Base-by-base conservation (phyloP, 257 asterid species). In the Mentha longifolia region DNA sequence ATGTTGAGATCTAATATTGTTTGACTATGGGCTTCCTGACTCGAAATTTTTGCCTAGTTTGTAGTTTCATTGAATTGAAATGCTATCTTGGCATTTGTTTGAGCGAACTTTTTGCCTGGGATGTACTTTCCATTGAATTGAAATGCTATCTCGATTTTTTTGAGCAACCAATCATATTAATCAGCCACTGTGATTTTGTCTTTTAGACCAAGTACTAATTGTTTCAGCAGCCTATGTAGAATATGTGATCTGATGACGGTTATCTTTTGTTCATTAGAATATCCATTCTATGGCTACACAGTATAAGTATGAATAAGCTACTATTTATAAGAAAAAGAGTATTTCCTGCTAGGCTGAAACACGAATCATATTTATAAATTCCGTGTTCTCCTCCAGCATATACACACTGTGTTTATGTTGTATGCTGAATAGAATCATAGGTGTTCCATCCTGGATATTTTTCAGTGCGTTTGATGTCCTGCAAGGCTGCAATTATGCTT, bases 241-340 rank as follows among this genome's bases (percentile, higher is more conserved):
- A n/a, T 19, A 25, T 64, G 54, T 20, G 31, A 42, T 70, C 43
- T 33, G 72, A 7, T 50, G 16, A 58, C 61, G 72, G 51, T 59
- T 60, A 25, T 22, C 31, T 65, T 71, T 77, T 65, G 52, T 31
- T 43, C 61, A 49, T 71, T 35, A 13, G 70, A 77, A 17, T 65
- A 60, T 71, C 50, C 20, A 22, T 28, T 37, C 37, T 51, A 51
- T 66, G 64, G 65, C 39, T 60, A 65, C 25, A 59, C 15, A 13
- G 61, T 60, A 15, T 9, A 16, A 61, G 31, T 61, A 35, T 30
- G 62, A 55, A 25, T 13, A 54, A 42, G 49, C 37, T 65, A 35
- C 55, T 37, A 22, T 22, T 7, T 7, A 28, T 28, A 57, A 28
- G 37, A 39, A 33, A 16, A 59, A 58, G 20, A 39, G 33, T 54